phyloP scores from a whole-genome alignment of 371 early-diverging fungal genomes.

The Choanephora cucurbitarum region DNA sequence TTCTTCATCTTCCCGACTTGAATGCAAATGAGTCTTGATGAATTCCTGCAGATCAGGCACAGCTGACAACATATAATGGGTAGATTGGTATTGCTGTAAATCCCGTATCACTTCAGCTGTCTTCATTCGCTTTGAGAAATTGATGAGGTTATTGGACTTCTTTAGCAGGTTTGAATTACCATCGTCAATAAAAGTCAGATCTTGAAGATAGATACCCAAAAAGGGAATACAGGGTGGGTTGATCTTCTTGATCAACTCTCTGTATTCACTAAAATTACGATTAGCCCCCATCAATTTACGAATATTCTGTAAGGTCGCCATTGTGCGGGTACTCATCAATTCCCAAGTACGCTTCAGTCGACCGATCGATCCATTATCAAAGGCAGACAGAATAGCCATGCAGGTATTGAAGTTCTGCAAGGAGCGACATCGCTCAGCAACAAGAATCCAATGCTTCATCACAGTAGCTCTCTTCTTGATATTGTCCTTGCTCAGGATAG shows the following conservation, averaged over 20 bases:
- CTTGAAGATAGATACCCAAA: constrained; percentile 85
- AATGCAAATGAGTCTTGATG: constrained; percentile 59
- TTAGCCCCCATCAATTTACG: constrained; percentile 72
- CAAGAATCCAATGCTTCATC: constrained; percentile 80
- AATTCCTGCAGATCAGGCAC: constrained; percentile 87
- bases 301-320: constrained; percentile 51
- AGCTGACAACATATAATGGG: constrained; percentile 71
- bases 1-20: constrained; percentile 50
- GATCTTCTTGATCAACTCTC: constrained; percentile 77
- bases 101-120: constrained; percentile 89
- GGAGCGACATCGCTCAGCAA: constrained; percentile 68
- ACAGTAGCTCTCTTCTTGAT: constrained; percentile 72
- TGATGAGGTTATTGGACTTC: constrained; percentile 69
- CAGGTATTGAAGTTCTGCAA: constrained; percentile 83
- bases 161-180: constrained; percentile 72
- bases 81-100: constrained; percentile 84
- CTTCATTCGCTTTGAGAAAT: constrained; percentile 87
- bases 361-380: constrained; percentile 84
- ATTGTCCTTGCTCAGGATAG: constrained; percentile 80
- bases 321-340: constrained; percentile 45
- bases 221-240: constrained; percentile 94
- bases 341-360: constrained; percentile 89
- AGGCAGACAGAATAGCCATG: constrained; percentile 84
- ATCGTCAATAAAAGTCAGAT: constrained; percentile 92
- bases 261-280: constrained; percentile 83